Base-by-base conservation (phyloP, 768 basidiomycete species). In the Serpula lacrymans region DNA sequence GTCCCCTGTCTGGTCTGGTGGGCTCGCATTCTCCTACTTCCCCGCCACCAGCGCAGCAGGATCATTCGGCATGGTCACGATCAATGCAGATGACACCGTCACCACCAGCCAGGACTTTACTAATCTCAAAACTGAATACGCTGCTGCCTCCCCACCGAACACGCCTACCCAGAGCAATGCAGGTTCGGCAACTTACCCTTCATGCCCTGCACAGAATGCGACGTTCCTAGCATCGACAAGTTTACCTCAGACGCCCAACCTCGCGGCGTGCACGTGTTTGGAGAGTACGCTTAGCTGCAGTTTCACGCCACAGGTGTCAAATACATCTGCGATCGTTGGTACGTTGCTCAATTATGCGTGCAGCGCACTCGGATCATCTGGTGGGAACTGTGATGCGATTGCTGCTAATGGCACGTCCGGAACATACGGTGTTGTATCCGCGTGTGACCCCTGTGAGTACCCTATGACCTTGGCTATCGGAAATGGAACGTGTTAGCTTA, bases 11-110 rank as follows among this genome's bases (percentile, higher is more conserved):
- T 95, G 86, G 82, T 91, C 88, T 23, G 93, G 93, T 46, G 92
- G 88, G 38, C 50, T 95, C 39, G 91, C 92, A 3, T 91, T 90
- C 62, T 84, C 82, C 35, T 95, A 94, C 63, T 93, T 95, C 77
- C 85, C 88, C 2, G 88, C 88, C 14, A 34, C 55, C n/a, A 83
- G 82, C 49, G 77, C 71, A 6, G 67, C 72, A 38, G 88, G 88
- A 36, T 67, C 84, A 51, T 96, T 88, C 48, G 93, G 93, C 18
- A 86, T 95, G 73, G 85, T 89, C 46, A 88, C 74, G 20, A 75
- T 95, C 45, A 81, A 80, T 2, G 2, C 69, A 3, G 83, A 87
- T 54, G 74, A 74, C 43, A 82, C 84, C 4, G 86, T 90, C 36
- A 82, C 78, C 6, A 71, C 78, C 18, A 74, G 72, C 50, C 68